Evolutionary conservation across 2,329 filamentous ascomycete species (phyloP).

Genomic region (Colletotrichum melonis): DNA sequence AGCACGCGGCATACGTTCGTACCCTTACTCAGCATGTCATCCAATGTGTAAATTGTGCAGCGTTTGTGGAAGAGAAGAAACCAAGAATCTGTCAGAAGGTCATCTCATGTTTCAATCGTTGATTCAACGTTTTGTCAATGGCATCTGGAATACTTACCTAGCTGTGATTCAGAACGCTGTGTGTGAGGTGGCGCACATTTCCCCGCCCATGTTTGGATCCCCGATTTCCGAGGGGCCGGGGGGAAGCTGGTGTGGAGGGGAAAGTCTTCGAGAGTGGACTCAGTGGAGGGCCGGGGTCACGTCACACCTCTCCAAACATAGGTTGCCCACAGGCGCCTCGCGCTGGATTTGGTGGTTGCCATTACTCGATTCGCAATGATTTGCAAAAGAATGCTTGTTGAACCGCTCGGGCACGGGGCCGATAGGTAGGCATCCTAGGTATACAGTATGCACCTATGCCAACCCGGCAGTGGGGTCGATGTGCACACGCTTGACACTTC

Average conservation of each 20-base stretch:
- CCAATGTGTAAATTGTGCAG: background rate
- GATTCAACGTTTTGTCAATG: background rate
- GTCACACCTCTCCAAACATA: conserved; percentile 6
- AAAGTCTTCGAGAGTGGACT: background rate
- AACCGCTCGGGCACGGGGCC: background rate
- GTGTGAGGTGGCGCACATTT: background rate
- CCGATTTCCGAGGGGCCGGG: conserved; percentile 14
- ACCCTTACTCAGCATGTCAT: background rate
- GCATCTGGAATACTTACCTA: background rate
- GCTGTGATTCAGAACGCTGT: background rate
- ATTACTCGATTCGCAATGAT: conserved; percentile 16
- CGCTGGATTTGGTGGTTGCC: conserved; percentile 1
- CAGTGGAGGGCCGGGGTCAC: background rate
- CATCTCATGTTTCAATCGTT: conserved; percentile 8
- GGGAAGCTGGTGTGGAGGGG: background rate
- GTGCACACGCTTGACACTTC: background rate
- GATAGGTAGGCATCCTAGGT: background rate
- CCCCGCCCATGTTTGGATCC: background rate
- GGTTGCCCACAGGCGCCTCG: background rate
- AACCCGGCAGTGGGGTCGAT: background rate
- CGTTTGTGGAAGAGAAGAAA: background rate
- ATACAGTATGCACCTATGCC: background rate
- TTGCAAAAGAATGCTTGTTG: conserved; percentile 6
- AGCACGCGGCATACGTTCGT: background rate
- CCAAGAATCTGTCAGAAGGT: conserved; percentile 1